Evolutionary conservation across 164 flowering plant species (phyloP).

Genomic region (Protea cynaroides): DNA sequence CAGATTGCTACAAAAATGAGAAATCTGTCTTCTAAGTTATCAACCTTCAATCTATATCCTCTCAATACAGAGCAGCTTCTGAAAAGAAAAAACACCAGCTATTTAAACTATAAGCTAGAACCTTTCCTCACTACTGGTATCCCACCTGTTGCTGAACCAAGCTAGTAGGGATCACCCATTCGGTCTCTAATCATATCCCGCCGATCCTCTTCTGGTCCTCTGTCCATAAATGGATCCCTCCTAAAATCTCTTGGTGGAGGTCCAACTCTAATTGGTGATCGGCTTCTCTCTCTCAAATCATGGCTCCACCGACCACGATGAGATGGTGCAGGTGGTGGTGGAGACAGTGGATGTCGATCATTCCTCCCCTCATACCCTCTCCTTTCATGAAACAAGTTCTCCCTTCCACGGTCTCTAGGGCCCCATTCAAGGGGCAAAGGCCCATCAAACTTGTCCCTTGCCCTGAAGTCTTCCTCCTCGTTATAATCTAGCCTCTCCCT

Average conservation of each 20-base stretch:
- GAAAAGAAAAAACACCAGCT: too few relatives aligned
- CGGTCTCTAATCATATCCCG: constrained; percentile 28
- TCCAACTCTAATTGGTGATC: constrained; percentile 65
- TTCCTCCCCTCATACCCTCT: constrained; percentile 41
- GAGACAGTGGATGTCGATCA: constrained; percentile 26
- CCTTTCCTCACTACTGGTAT: too few relatives aligned
- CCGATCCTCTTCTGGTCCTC: constrained; percentile 58
- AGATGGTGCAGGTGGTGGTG: constrained; percentile 20
- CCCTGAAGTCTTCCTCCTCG: constrained; percentile 48
- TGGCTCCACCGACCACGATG: constrained; percentile 57
- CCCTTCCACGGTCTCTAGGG: constrained; percentile 53
- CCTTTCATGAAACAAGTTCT: constrained; percentile 35
- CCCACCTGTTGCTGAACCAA: neutral
- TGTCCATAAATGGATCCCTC: constrained; percentile 42
- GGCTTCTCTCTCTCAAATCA: constrained; percentile 65
- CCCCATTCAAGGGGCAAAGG: constrained; percentile 44
- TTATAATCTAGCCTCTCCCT: constrained; percentile 44
- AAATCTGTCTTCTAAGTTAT: too few relatives aligned
- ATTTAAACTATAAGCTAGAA: too few relatives aligned
- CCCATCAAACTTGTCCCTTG: constrained; percentile 52
- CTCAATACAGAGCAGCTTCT: too few relatives aligned
- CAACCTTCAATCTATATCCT: too few relatives aligned
- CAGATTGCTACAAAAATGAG: too few relatives aligned
- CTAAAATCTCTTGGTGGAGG: constrained; percentile 45
- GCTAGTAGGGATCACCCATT: too few relatives aligned